Evolutionary conservation across 208 protist genomes (phyloP), one percentile per base, ranked within the genome.

Genomic region (Spongospora subterranea): DNA sequence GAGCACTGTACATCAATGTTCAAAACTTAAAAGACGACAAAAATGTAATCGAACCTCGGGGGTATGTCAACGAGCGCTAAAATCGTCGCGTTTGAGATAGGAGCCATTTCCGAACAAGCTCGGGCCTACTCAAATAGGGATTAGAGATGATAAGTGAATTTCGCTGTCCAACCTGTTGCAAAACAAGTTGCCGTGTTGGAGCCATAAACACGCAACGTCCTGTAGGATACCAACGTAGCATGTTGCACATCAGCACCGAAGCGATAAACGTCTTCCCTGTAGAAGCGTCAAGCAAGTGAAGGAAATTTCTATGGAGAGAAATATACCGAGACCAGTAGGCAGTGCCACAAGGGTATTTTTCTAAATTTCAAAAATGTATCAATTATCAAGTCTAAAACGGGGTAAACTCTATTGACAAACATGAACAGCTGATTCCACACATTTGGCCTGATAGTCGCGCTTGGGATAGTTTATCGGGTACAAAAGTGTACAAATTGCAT

Each of bases 231-330:
- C 94, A 95, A n/a, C 93, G 91, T 29, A 45, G 60, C 32, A 92
- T 92, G 66, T 94, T 95, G 45, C 82, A 88, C 64, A 94, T 94
- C 11, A 92, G 93, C n/a, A 94, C 93, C 20, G 93, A 90, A 13
- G 94, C 94, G 71, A 95, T 95, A 17, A 95, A 71, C 64, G 94
- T 95, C 90, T 95, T 95, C 45, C 94, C 94, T n/a, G 77, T 46
- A 20, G 39, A 60, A 60, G 13, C 50, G 24, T 6, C 6, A 60
- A 60, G 50, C 50, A 60, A 60, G 50, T 60, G 13, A 60, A 60
- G 50, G 6, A 60, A 60, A 60, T 60, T 60, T 60, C 50, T 29
- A 60, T n/a, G n/a, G n/a, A 82, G 6, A 43, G 11, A 20, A 45
- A 82, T 20, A 20, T 82, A 82, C 71, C 71, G 29, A 92, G 76